Percentiles rank a stretch among this genome's conserved stretches.
phyloP scores from a whole-genome alignment of 192 early-diverging fungal species.

The Linnemannia elongata region DNA sequence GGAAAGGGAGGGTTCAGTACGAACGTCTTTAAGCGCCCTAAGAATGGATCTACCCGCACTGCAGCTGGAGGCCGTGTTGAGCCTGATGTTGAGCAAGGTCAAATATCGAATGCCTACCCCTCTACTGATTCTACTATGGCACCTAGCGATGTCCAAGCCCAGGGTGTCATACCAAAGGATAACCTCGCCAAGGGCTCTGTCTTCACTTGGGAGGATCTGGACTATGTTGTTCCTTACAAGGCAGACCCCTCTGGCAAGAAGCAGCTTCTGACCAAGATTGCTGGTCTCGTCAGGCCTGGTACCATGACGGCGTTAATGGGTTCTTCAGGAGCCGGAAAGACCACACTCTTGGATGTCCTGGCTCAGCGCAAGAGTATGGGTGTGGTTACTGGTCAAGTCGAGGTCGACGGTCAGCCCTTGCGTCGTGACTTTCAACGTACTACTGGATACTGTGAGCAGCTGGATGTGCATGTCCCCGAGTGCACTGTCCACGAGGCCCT shows the following conservation, averaged over 20 bases:
- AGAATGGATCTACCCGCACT: not conserved
- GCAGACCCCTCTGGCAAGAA: constrained; percentile 59
- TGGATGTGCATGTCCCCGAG: constrained; percentile 80
- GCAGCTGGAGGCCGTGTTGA: constrained; percentile 1
- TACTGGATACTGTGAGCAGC: constrained; percentile 88
- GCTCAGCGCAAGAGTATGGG: constrained; percentile 81
- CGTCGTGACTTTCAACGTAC: constrained; percentile 70
- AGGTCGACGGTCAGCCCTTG: constrained; percentile 72
- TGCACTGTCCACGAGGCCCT: constrained; percentile 83
- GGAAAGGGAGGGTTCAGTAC: constrained; percentile 62
- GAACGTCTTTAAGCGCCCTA: constrained; percentile 59
- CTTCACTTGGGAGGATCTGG: constrained; percentile 71
- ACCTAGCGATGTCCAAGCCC: not conserved
- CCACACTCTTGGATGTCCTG: constrained; percentile 77
- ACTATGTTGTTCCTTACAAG: constrained; percentile 76
- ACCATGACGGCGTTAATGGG: constrained; percentile 88
- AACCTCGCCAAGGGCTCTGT: constrained; percentile 47
- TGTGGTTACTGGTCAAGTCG: constrained; percentile 74
- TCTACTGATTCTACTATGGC: constrained; percentile 14
- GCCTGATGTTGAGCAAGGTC: constrained; percentile 45
- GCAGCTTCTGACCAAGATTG: constrained; percentile 73
- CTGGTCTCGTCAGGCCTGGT: constrained; percentile 76
- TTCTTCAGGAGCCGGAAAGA: constrained; percentile 76
- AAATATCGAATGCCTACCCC: constrained; percentile 28
- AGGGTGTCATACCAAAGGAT: constrained; percentile 20